Base-by-base conservation (phyloP, 176 grass and related monocot genomes). In the Avena insularis region DNA sequence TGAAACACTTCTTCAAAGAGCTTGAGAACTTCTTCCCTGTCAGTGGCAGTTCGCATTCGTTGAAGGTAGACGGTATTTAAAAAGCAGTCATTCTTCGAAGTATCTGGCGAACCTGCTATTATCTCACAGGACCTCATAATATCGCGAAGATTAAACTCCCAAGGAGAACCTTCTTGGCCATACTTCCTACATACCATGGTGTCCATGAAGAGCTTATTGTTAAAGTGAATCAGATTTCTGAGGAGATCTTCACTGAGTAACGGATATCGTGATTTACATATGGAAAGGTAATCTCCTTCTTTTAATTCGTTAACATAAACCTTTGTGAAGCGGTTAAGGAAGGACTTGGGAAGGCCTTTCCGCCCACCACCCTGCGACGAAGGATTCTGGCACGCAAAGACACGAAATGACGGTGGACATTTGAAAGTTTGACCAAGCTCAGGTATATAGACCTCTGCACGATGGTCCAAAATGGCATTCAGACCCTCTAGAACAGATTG, bases 141-240 rank as follows among this genome's bases (percentile, higher is more conserved):
- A 86, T 98, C 96, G 91, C 96, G 96, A 29, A 98, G 92, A 87
- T 98, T 98, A 86, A 98, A 98, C 87, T 98, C 96, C 96, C 96
- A 98, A 49, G 96, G 96, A 82, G 91, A 93, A 54, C 96, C 96
- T 85, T 92, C 88, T 83, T 94, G 93, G 19, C 96, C 96, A 88
- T 93, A 98, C 40, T 98, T 98, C 61, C 86, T 85, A 57, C 84
- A 70, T 46, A 98, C 72, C 96, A 98, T 98, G 27, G 91, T 95
- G 90, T 98, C 96, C 84, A 90, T 88, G 77, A 84, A 85, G 63
- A 98, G 88, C 33, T 65, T 83, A 59, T 88, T 95, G 65, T 98
- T 98, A 83, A 98, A 98, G 54, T 12, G 72, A 83, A 98, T 95
- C 80, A 98, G 86, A 69, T 98, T 94, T 68, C 79, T 77, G 29